Evolutionary conservation across 2,329 filamentous ascomycete genomes (phyloP).

Genomic region (Endocalyx cinctus): DNA sequence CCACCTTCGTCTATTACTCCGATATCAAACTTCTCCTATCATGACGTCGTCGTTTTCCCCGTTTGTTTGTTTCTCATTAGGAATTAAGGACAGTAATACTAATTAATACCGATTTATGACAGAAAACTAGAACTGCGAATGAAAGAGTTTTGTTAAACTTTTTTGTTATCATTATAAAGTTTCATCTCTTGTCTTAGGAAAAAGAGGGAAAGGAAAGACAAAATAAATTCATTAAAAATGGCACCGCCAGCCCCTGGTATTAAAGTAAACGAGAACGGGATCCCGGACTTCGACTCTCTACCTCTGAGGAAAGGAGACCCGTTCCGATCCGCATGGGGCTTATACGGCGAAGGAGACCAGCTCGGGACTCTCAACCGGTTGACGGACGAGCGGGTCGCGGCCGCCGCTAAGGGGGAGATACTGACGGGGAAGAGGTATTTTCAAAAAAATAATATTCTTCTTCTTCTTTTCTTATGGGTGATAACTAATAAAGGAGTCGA

Average conservation of each 20-base stretch:
- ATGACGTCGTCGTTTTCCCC: no score
- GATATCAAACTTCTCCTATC: no score
- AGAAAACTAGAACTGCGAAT: no score
- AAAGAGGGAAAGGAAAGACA: neutral
- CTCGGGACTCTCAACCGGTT: slow-evolving; percentile 59
- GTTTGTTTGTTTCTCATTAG: no score
- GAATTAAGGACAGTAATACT: no score
- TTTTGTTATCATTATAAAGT: neutral
- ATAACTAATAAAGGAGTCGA: no score
- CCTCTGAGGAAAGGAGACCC: slow-evolving; percentile 43
- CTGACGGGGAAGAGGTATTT: slow-evolving; percentile 44
- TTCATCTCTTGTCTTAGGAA: neutral
- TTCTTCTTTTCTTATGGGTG: neutral
- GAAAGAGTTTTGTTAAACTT: neutral
- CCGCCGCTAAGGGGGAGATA: slow-evolving; percentile 48
- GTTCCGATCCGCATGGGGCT: slow-evolving; percentile 38
- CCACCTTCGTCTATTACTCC: no score
- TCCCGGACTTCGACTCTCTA: slow-evolving; percentile 43
- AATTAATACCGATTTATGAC: no score
- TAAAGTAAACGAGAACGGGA: slow-evolving; percentile 34
- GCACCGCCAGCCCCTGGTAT: slow-evolving; percentile 20
- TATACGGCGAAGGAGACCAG: slow-evolving; percentile 53
- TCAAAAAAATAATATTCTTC: slow-evolving; percentile 1
- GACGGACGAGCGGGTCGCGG: slow-evolving; percentile 47
- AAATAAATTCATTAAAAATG: slow-evolving; percentile 11